Conservation (phyloP, 108 stramenopile species). For the Epithemia pelagica region DNA sequence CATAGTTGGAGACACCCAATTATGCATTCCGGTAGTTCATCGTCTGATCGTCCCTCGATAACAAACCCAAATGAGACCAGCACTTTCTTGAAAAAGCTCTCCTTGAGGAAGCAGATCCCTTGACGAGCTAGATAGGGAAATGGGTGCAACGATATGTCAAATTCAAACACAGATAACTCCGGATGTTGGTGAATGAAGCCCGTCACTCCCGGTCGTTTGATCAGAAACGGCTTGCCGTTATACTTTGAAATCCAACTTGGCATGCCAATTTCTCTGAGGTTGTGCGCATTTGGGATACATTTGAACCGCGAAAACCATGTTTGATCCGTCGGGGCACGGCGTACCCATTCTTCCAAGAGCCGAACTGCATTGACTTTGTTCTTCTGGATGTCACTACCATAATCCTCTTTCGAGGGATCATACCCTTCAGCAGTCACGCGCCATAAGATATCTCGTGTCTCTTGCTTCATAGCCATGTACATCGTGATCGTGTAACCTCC, state of each 20-base stretch:
- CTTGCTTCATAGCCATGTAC: conserved; percentile 70
- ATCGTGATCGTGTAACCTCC: conserved; percentile 62
- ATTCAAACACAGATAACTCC: conserved; percentile 66
- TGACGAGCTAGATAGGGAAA: conserved; percentile 82
- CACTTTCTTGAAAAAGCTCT: conserved; percentile 58
- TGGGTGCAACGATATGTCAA: conserved; percentile 74
- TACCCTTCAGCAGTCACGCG: conserved; percentile 69
- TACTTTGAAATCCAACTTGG: conserved; percentile 80
- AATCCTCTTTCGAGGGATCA: conserved; percentile 39
- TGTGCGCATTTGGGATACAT: conserved; percentile 51
- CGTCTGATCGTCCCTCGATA: conserved; percentile 72
- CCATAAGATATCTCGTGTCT: conserved; percentile 66
- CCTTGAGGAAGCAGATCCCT: conserved; percentile 71
- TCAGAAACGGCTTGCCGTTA: conserved; percentile 75
- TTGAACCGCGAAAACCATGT: conserved; percentile 73
- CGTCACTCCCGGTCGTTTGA: conserved; percentile 71
- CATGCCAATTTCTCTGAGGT: conserved; percentile 66
- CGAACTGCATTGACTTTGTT: conserved; percentile 63
- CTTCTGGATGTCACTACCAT: conserved; percentile 37
- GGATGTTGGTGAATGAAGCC: conserved; percentile 70
- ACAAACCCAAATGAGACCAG: conserved; percentile 68
- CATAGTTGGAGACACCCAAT: conserved; percentile 66
- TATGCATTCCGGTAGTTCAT: conserved; percentile 75
- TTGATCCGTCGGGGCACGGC: conserved; percentile 60
- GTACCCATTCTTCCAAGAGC: conserved; percentile 75